Percentiles rank a stretch among this genome's conserved stretches.
Conservation (phyloP, 169 alveolate species). For the Plasmodium vinckei region DNA sequence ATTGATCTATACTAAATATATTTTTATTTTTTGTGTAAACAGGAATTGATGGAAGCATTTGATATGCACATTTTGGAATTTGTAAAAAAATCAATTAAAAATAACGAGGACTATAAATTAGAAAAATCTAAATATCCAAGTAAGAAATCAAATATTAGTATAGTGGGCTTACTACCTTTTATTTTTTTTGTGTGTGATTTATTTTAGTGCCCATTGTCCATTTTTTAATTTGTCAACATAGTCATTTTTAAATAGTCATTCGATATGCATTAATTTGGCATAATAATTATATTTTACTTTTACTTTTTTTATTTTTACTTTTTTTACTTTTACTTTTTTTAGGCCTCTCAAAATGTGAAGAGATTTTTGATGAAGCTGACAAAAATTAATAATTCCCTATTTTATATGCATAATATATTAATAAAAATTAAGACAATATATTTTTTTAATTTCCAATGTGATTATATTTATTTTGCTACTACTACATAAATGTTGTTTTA, state of each 20-base stretch:
- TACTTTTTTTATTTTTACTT: background rate
- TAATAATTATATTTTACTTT: background rate
- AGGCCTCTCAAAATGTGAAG: constrained; percentile 59
- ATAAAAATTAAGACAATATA: too few species aligned
- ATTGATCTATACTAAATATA: background rate
- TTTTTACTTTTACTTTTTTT: constrained; percentile 1
- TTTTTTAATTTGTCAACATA: background rate
- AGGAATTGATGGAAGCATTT: constrained; percentile 58
- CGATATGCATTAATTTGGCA: background rate
- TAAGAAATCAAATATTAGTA: constrained; percentile 10
- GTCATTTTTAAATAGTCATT: background rate
- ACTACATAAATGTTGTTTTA: too few species aligned
- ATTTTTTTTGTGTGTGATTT: constrained; percentile 13
- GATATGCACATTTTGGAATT: constrained; percentile 57
- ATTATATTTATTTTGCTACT: too few species aligned
- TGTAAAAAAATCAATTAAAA: constrained; percentile 43
- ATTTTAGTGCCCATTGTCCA: background rate
- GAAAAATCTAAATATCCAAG: constrained; percentile 73
- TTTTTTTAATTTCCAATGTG: too few species aligned
- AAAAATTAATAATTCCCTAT: background rate
- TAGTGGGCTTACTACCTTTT: background rate
- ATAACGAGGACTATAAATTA: constrained; percentile 62
- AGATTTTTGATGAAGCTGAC: constrained; percentile 58
- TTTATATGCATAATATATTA: too few species aligned
- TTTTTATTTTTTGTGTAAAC: background rate